phyloP scores from a whole-genome alignment of 768 basidiomycete species.

The Amanita jacksonii region DNA sequence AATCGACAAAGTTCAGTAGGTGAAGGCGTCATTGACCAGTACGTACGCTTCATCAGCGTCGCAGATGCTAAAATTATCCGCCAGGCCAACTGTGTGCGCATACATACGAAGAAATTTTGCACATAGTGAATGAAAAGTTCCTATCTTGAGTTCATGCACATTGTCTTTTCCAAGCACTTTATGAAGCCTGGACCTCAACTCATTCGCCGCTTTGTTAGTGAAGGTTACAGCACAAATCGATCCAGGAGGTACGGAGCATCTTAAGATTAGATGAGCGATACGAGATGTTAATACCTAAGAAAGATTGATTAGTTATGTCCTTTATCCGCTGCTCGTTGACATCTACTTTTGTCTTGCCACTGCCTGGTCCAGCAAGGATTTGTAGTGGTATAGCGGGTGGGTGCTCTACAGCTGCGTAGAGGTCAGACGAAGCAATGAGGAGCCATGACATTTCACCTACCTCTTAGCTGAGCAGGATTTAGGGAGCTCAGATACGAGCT shows the following conservation, averaged over 20 bases:
- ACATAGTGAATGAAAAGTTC: constrained; percentile 75
- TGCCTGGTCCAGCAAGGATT: constrained; percentile 72
- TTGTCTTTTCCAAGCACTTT: constrained; percentile 54
- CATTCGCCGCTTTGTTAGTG: constrained; percentile 84
- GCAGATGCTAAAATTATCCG: constrained; percentile 72
- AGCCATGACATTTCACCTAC: constrained; percentile 14
- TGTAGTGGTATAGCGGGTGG: constrained; percentile 56
- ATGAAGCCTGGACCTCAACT: constrained; percentile 67
- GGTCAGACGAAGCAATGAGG: background rate
- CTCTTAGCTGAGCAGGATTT: constrained; percentile 31
- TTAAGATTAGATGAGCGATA: constrained; percentile 54
- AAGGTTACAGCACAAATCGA: constrained; percentile 77
- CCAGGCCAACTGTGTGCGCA: constrained; percentile 44
- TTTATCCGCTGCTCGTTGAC: background rate
- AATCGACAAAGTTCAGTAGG: constrained; percentile 4
- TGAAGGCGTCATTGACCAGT: background rate
- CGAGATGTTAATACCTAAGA: constrained; percentile 53
- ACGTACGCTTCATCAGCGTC: constrained; percentile 72
- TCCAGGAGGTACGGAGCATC: constrained; percentile 39
- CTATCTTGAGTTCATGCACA: constrained; percentile 50
- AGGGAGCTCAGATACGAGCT: constrained; percentile 11
- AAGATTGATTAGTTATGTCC: background rate
- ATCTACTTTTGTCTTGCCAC: constrained; percentile 58
- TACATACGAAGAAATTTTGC: constrained; percentile 64
- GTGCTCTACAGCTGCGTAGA: constrained; percentile 51